Evolutionary conservation across 805 yeast genomes (phyloP).

Genomic region (Ogataea pilisensis): DNA sequence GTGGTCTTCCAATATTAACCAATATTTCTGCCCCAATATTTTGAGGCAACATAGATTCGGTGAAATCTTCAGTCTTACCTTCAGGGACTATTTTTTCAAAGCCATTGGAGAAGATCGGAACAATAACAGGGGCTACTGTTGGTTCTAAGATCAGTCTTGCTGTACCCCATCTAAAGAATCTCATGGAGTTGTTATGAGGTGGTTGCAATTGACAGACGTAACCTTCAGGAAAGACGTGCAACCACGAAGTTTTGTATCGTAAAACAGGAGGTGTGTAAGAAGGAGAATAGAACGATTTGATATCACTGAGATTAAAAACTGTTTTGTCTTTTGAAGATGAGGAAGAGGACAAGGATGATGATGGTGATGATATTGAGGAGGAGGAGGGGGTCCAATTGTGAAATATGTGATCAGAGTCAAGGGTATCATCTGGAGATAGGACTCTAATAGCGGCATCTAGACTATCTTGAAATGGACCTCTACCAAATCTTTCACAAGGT

Average conservation of each 20-base stretch:
- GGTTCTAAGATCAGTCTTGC: conserved; percentile 80
- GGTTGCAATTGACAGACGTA: conserved; percentile 80
- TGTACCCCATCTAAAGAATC: conserved; percentile 95
- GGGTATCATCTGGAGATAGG: conserved; percentile 71
- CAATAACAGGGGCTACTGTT: conserved; percentile 75
- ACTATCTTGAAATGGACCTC: conserved; percentile 88
- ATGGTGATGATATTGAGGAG: neutral
- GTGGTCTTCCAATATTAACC: conserved; percentile 67
- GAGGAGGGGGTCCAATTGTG: conserved; percentile 1
- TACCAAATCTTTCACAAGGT: conserved; percentile 83
- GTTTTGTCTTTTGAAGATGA: neutral
- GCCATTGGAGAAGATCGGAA: conserved; percentile 84
- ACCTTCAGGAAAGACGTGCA: conserved; percentile 94
- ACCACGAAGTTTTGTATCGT: conserved; percentile 74
- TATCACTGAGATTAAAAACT: conserved; percentile 3
- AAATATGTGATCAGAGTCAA: conserved; percentile 39
- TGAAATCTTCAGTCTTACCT: conserved; percentile 48
- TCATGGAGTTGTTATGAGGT: conserved; percentile 81
- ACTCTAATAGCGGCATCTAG: conserved; percentile 82
- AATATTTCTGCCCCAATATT: conserved; percentile 64
- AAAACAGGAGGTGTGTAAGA: conserved; percentile 51
- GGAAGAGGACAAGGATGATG: neutral
- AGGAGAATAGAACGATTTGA: conserved; percentile 24
- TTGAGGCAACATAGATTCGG: conserved; percentile 56
- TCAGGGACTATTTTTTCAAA: conserved; percentile 88